These are phyloP conservation scores for Geotrichum fermentans DNA, from an alignment of 1,139 yeast species.

Conservation along the genomic window DNA sequence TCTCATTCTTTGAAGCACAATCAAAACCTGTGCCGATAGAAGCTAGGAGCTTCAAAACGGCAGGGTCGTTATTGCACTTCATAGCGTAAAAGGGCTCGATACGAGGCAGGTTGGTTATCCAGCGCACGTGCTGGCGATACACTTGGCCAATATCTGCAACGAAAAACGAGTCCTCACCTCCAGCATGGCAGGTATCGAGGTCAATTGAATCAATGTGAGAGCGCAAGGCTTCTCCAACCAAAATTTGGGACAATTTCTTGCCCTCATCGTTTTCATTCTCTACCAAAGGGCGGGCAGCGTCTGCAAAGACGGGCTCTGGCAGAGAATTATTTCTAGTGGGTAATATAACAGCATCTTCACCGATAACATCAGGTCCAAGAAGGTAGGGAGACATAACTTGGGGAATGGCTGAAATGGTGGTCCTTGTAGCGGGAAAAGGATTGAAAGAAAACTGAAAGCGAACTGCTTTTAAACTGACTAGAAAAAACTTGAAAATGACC, in stretches of 20 bases:
- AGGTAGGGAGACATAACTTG: conserved; percentile 20
- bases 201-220: conserved; percentile 42
- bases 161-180: conserved; percentile 82
- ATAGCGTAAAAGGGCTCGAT: conserved; percentile 88
- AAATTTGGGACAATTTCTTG: conserved; percentile 23
- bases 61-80: conserved; percentile 78
- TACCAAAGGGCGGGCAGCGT: not conserved
- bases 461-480: not conserved
- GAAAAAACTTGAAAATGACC: not conserved
- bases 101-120: conserved; percentile 64
- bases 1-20: conserved; percentile 88
- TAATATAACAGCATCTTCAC: conserved; percentile 16
- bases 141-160: conserved; percentile 82
- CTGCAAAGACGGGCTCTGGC: not conserved
- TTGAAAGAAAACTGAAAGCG: not conserved
- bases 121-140: conserved; percentile 52
- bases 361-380: conserved; percentile 19
- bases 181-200: conserved; percentile 60
- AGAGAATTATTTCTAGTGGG: conserved; percentile 10
- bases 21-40: conserved; percentile 74
- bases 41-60: conserved; percentile 55
- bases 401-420: not conserved
- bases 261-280: conserved; percentile 18
- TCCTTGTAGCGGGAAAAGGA: not conserved
- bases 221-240: conserved; percentile 29